A percentile compares a stretch with the other conserved stretches of the same genome.
These are phyloP conservation scores for Rhizoclosmatium globosum DNA, from an alignment of 192 early-diverging fungal genomes.

Conservation along the genomic window DNA sequence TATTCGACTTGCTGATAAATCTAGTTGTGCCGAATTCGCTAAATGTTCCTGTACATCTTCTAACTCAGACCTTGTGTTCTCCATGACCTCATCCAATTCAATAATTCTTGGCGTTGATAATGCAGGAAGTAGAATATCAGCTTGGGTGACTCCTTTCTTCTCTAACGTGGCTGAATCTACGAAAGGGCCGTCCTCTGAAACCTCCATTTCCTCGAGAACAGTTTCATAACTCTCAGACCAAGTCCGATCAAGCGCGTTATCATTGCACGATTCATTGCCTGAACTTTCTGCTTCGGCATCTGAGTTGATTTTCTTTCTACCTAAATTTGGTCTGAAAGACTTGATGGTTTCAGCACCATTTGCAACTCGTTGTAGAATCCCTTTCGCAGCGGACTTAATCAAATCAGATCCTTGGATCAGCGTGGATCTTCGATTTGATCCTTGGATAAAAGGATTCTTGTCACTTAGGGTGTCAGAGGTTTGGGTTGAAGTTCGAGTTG, in stretches of 20 bases:
- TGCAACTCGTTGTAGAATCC: slow-evolving; percentile 27
- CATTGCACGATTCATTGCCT: neutral
- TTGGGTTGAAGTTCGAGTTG: neutral
- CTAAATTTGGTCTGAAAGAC: neutral
- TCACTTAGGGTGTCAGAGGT: neutral
- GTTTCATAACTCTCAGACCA: slow-evolving; percentile 7
- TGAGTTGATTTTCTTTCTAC: slow-evolving; percentile 14
- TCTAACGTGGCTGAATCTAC: slow-evolving; percentile 27
- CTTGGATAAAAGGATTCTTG: neutral
- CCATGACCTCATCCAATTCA: slow-evolving; percentile 34
- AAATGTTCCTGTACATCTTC: slow-evolving; percentile 31
- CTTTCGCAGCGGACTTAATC: slow-evolving; percentile 22
- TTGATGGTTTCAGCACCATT: slow-evolving; percentile 24
- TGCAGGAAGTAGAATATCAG: slow-evolving; percentile 19
- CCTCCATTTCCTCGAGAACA: neutral
- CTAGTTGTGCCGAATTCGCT: slow-evolving; percentile 20
- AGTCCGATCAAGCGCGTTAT: neutral
- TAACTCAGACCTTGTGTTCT: slow-evolving; percentile 6
- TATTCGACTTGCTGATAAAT: slow-evolving; percentile 14
- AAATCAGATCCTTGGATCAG: neutral
- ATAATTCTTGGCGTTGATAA: slow-evolving; percentile 21
- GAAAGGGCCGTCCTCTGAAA: neutral
- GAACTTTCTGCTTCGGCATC: slow-evolving; percentile 11
- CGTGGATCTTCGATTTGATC: neutral
- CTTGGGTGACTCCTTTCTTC: slow-evolving; percentile 12